A percentile compares a stretch with the other conserved stretches of the same genome.
These are phyloP conservation scores for Parastagonospora avenae DNA, from an alignment of 2,329 filamentous ascomycete genomes.

Conservation along the genomic window DNA sequence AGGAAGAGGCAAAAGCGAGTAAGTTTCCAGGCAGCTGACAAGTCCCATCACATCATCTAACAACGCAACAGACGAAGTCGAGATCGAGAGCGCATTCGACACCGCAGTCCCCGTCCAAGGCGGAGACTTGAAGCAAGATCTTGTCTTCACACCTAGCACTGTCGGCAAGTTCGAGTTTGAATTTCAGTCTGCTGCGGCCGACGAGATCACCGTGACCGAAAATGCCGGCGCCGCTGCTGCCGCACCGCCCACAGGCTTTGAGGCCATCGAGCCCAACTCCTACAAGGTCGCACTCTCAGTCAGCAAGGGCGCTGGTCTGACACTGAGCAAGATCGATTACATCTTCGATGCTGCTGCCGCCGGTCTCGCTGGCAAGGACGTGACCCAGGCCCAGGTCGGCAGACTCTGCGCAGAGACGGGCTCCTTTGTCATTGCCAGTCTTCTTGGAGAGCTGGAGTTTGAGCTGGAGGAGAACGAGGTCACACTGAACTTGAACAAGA, in stretches of 20 bases:
- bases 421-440: conserved; percentile 22
- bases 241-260: conserved; percentile 23
- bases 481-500: conserved; percentile 28
- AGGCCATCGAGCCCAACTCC: conserved; percentile 23
- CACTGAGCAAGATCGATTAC: conserved; percentile 29
- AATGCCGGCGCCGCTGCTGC: conserved; percentile 21
- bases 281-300: conserved; percentile 20
- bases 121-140: conserved; percentile 29
- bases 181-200: conserved; percentile 20
- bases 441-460: conserved; percentile 27
- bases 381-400: conserved; percentile 25
- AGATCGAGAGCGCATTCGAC: conserved; percentile 15
- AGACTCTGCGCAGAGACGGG: conserved; percentile 22
- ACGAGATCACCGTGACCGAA: conserved; percentile 25
- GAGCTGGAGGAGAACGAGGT: conserved; percentile 31
- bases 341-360: conserved; percentile 22
- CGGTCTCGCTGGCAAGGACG: conserved; percentile 21
- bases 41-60: not conserved
- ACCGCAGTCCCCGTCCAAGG: conserved; percentile 11
- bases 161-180: conserved; percentile 29
- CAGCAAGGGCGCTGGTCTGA: conserved; percentile 26
- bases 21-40: not conserved
- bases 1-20: conserved; percentile 10
- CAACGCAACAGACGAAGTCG: conserved; percentile 12
- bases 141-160: conserved; percentile 26